Conservation (phyloP, 2,329 filamentous ascomycete species). For the Verticillium tricorpus region DNA sequence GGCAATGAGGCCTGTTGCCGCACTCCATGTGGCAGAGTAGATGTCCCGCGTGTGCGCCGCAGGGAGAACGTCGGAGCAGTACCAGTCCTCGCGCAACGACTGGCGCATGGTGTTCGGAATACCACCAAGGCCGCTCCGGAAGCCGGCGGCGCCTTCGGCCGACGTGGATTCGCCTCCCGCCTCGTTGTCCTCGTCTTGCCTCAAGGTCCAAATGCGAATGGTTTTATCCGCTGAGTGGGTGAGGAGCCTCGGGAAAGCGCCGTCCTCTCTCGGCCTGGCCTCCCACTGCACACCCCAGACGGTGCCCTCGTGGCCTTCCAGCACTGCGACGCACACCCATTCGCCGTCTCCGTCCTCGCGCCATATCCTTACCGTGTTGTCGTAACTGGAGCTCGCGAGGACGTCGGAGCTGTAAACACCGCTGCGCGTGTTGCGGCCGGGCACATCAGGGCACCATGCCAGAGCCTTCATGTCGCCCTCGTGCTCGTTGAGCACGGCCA, state of each 20-base stretch:
- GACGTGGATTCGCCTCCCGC: not conserved
- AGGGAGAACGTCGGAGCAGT: conserved; percentile 71
- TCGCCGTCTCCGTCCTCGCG: conserved; percentile 83
- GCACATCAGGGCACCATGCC: conserved; percentile 76
- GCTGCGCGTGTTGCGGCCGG: conserved; percentile 35
- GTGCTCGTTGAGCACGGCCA: conserved; percentile 92
- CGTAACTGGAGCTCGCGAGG: conserved; percentile 88
- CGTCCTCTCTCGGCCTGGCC: conserved; percentile 31
- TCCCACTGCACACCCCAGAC: conserved; percentile 87
- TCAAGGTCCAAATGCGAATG: conserved; percentile 73
- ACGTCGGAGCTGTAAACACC: conserved; percentile 60
- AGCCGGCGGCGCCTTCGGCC: conserved; percentile 9
- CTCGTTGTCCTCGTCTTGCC: conserved; percentile 37
- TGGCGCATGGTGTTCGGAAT: conserved; percentile 90
- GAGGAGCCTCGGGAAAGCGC: conserved; percentile 58
- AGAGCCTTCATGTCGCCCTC: conserved; percentile 94
- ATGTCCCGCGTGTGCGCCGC: conserved; percentile 72
- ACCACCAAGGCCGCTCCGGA: conserved; percentile 44
- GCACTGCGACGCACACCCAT: conserved; percentile 82
- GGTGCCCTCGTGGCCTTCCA: conserved; percentile 78
- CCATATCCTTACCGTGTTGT: conserved; percentile 86
- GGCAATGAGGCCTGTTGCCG: conserved; percentile 70
- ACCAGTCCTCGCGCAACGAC: conserved; percentile 76
- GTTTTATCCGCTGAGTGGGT: conserved; percentile 83
- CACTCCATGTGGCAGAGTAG: conserved; percentile 84